phyloP scores from a whole-genome alignment of 2,329 filamentous ascomycete species.

The Venturia oleaginea region DNA sequence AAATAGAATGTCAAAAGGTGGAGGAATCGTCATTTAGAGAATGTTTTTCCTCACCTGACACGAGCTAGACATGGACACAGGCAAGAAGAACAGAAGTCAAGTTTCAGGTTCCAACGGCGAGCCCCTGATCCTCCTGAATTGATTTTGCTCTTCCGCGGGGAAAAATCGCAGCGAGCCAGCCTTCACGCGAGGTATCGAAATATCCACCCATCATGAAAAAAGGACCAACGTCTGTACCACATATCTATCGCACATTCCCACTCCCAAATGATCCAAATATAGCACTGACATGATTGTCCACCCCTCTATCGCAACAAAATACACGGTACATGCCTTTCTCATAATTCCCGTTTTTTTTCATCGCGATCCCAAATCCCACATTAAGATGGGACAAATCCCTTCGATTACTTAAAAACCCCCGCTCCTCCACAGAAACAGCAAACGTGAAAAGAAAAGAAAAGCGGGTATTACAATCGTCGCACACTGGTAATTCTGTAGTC shows the following conservation, averaged over 20 bases:
- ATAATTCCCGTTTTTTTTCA: background rate
- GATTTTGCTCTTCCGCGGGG: no score
- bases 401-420: background rate
- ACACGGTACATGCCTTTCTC: background rate
- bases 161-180: background rate
- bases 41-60: no score
- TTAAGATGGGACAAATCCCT: background rate
- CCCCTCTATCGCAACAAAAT: background rate
- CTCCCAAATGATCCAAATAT: background rate
- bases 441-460: slow-evolving; percentile 4
- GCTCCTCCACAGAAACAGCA: background rate
- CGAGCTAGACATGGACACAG: no score
- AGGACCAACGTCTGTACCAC: background rate
- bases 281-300: background rate
- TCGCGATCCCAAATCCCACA: background rate
- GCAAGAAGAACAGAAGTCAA: no score
- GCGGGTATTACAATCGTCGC: background rate
- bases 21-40: no score
- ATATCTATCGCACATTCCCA: background rate
- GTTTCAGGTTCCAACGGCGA: no score
- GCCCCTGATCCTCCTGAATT: no score
- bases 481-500: background rate
- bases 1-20: no score
- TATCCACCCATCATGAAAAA: background rate
- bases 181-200: background rate